Conservation (phyloP, 2,329 filamentous ascomycete species). For the Aureobasidium sp. region DNA sequence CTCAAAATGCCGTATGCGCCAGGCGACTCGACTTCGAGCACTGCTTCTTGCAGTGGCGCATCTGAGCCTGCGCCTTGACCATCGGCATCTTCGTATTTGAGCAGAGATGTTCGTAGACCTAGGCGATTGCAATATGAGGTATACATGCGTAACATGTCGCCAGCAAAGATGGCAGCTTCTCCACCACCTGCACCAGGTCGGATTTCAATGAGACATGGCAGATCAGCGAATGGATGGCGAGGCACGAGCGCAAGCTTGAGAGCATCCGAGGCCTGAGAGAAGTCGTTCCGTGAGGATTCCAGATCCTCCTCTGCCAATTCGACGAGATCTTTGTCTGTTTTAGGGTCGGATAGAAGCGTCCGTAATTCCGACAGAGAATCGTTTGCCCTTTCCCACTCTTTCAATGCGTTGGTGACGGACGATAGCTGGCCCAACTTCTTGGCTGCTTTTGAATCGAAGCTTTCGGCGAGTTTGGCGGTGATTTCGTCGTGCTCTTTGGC, state of each 20-base stretch:
- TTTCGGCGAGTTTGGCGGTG: constrained; percentile 43
- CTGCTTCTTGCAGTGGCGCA: constrained; percentile 71
- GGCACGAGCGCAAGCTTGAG: constrained; percentile 77
- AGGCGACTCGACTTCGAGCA: constrained; percentile 70
- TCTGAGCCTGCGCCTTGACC: constrained; percentile 51
- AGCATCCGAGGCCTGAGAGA: constrained; percentile 56
- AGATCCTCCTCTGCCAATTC: constrained; percentile 63
- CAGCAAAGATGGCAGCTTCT: constrained; percentile 85
- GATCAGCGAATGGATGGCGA: constrained; percentile 77
- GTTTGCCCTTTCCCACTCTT: constrained; percentile 52
- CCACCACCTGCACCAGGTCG: constrained; percentile 85
- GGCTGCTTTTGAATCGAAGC: constrained; percentile 50
- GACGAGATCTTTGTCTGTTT: constrained; percentile 52
- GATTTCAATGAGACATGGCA: constrained; percentile 88
- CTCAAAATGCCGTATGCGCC: constrained; percentile 77
- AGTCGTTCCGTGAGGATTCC: constrained; percentile 52
- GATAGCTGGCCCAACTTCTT: constrained; percentile 52
- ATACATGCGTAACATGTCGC: constrained; percentile 87
- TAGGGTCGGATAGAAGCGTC: constrained; percentile 63
- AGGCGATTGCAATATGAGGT: constrained; percentile 63
- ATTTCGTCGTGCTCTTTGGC: constrained; percentile 50
- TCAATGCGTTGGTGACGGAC: constrained; percentile 44
- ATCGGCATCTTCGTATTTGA: constrained; percentile 76
- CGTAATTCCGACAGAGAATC: constrained; percentile 63
- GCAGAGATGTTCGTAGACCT: constrained; percentile 57